A percentile compares a stretch with the other conserved stretches of the same genome.
Conservation (phyloP, 495 filamentous ascomycete species). For the Cenococcum geophilum region DNA sequence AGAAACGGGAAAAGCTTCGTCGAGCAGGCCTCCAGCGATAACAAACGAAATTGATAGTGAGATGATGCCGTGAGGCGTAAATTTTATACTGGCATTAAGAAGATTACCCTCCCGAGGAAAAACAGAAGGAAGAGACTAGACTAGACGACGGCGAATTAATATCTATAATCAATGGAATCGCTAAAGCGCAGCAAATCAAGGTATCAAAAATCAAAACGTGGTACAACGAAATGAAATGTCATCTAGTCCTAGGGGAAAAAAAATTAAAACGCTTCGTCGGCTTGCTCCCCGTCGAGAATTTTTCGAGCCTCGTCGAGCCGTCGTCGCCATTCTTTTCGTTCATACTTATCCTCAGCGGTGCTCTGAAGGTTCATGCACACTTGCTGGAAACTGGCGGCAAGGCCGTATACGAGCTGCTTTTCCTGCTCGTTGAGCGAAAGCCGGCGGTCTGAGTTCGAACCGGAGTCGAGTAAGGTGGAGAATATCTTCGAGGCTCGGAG, state of each 20-base stretch:
- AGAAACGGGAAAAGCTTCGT: not conserved
- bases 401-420: slow-evolving; percentile 62
- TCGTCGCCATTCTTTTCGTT: slow-evolving; percentile 57
- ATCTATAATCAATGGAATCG: slow-evolving; percentile 3
- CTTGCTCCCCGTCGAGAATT: slow-evolving; percentile 55
- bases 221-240: not conserved
- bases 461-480: slow-evolving; percentile 44
- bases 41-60: not conserved
- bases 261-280: slow-evolving; percentile 15
- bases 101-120: not conserved
- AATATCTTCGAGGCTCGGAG: slow-evolving; percentile 28
- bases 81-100: not conserved
- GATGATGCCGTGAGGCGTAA: not conserved
- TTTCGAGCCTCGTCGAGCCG: slow-evolving; percentile 67
- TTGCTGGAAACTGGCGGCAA: slow-evolving; percentile 67
- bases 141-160: not conserved
- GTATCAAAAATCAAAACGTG: not conserved
- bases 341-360: slow-evolving; percentile 51
- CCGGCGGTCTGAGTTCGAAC: slow-evolving; percentile 47
- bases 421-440: slow-evolving; percentile 28
- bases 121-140: not conserved
- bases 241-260: not conserved
- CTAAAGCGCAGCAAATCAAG: slow-evolving; percentile 11
- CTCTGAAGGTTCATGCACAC: slow-evolving; percentile 63
- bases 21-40: not conserved